A percentile compares a stretch with the other conserved stretches of the same genome.
These are phyloP conservation scores for Hebeloma cylindrosporum DNA, from an alignment of 768 basidiomycete species.

Conservation along the genomic window DNA sequence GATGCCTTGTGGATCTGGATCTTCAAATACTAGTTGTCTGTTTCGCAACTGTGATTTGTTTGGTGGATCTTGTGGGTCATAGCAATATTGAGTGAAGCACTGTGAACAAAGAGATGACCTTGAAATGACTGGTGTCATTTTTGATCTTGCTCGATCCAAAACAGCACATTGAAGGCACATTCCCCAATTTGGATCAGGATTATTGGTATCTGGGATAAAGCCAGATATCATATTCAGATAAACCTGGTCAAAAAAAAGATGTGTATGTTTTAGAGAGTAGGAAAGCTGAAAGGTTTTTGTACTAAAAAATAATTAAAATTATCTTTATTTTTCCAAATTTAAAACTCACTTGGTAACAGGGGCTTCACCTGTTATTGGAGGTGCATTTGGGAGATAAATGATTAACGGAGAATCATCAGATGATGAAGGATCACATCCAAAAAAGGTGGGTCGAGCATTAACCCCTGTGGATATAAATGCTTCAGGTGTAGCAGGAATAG, in stretches of 20 bases:
- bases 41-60: conserved; percentile 43
- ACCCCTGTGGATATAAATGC: conserved; percentile 61
- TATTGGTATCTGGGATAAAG: conserved; percentile 58
- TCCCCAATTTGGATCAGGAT: conserved; percentile 60
- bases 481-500: conserved; percentile 51
- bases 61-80: conserved; percentile 45
- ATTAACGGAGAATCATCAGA: conserved; percentile 64
- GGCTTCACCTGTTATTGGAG: conserved; percentile 59
- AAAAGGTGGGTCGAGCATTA: conserved; percentile 72
- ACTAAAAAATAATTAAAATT: conserved; percentile 32
- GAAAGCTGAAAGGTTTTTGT: conserved; percentile 58
- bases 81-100: conserved; percentile 58
- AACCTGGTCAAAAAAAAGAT: conserved; percentile 62
- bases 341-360: conserved; percentile 63
- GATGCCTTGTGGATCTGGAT: conserved; percentile 58
- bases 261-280: conserved; percentile 55
- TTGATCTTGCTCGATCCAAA: conserved; percentile 51
- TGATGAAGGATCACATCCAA: conserved; percentile 65
- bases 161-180: conserved; percentile 69
- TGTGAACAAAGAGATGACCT: conserved; percentile 43
- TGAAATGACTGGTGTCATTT: conserved; percentile 30
- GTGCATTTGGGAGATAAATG: conserved; percentile 76
- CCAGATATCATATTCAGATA: conserved; percentile 56
- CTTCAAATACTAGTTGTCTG: conserved; percentile 44
- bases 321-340: background rate